Conservation (phyloP, 495 filamentous ascomycete species). For the Podospora tetraspora region DNA sequence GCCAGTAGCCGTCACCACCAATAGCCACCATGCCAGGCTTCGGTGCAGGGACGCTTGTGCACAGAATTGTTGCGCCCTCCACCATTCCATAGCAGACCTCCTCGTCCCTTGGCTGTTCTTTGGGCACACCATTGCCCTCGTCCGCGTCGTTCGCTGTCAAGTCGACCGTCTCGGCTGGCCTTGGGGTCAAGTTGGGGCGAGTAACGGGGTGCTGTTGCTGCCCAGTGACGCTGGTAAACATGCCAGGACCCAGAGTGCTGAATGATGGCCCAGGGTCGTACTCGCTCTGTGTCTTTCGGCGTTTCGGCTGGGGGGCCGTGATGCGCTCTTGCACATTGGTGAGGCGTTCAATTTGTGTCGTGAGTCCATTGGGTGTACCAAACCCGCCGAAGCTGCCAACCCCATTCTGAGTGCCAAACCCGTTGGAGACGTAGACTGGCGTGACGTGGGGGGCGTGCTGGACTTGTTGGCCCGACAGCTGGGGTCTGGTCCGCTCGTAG, state of each 20-base stretch:
- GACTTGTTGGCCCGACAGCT: neutral
- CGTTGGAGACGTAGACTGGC: neutral
- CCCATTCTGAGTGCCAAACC: neutral
- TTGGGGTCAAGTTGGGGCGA: constrained; percentile 7
- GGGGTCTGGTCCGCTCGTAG: neutral
- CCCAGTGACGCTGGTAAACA: constrained; percentile 60
- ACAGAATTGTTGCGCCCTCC: constrained; percentile 61
- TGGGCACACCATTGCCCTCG: constrained; percentile 37
- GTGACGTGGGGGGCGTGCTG: neutral
- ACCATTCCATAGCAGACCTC: constrained; percentile 85
- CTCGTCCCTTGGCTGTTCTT: constrained; percentile 36
- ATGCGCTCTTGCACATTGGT: constrained; percentile 65
- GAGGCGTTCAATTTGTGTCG: constrained; percentile 57
- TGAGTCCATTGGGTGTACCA: constrained; percentile 22
- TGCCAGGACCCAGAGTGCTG: constrained; percentile 40
- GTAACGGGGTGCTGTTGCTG: constrained; percentile 32
- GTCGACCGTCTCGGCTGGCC: constrained; percentile 51
- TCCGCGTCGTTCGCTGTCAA: constrained; percentile 57
- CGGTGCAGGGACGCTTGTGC: constrained; percentile 58
- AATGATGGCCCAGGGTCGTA: constrained; percentile 42
- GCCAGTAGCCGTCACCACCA: constrained; percentile 55
- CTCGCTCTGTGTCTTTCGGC: constrained; percentile 52
- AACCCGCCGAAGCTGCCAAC: neutral
- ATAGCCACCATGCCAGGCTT: constrained; percentile 52
- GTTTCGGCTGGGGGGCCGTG: constrained; percentile 55